Conservation (phyloP, 2,329 filamentous ascomycete species). For the Neopestalotiopsis rosae region DNA sequence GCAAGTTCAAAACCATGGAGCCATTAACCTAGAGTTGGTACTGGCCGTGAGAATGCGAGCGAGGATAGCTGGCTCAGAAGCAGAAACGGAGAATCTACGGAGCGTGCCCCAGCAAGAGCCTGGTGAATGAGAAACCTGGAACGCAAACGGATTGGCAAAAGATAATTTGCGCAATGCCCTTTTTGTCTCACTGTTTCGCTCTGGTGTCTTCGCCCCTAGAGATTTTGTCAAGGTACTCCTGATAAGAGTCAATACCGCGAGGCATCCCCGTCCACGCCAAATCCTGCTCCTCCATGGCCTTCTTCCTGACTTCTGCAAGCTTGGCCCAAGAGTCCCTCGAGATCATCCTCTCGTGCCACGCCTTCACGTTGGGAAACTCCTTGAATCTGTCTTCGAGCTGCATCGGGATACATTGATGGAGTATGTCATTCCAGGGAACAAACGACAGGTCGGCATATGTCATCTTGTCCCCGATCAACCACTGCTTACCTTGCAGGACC, state of each 20-base stretch:
- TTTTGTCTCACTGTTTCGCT: too few relatives aligned
- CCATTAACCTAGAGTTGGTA: too few relatives aligned
- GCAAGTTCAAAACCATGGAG: too few relatives aligned
- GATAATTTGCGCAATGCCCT: too few relatives aligned
- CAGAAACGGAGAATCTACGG: too few relatives aligned
- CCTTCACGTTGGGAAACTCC: constrained; percentile 23
- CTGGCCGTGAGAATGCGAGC: too few relatives aligned
- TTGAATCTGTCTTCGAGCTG: constrained; percentile 19
- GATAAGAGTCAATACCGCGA: not conserved
- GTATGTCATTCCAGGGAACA: constrained; percentile 20
- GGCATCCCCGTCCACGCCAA: constrained; percentile 9
- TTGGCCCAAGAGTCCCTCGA: constrained; percentile 23
- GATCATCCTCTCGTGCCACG: constrained; percentile 28
- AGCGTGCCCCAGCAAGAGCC: too few relatives aligned
- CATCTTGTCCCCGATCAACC: constrained; percentile 28
- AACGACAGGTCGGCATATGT: constrained; percentile 30
- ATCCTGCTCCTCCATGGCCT: constrained; percentile 26
- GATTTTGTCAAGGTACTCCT: not conserved
- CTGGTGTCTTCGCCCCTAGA: not conserved
- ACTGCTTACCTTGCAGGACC: constrained; percentile 24
- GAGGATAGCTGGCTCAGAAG: too few relatives aligned
- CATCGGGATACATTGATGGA: not conserved
- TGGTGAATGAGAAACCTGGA: not conserved
- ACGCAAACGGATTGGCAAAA: not conserved
- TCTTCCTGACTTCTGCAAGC: constrained; percentile 20